Evolutionary conservation across 2,329 filamentous ascomycete species (phyloP).

Genomic region (Neocatenulostroma microsporum): DNA sequence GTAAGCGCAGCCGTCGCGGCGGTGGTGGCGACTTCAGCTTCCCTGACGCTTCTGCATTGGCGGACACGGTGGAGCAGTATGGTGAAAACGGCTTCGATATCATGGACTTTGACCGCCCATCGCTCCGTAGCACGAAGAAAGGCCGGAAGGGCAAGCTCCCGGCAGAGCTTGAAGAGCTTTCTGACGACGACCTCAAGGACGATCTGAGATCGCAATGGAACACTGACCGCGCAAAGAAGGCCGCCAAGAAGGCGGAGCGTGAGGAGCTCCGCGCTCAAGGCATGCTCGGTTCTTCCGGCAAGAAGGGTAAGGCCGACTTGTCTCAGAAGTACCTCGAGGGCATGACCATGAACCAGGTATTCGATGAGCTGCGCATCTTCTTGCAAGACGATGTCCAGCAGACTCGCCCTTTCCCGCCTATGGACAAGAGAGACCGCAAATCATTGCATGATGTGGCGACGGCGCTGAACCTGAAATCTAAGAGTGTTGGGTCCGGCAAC

Average conservation of each 20-base stretch:
- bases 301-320: slow-evolving; percentile 42
- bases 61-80: slow-evolving; percentile 53
- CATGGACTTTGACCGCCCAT: slow-evolving; percentile 72
- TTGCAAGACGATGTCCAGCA: slow-evolving; percentile 54
- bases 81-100: slow-evolving; percentile 70
- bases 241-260: slow-evolving; percentile 40
- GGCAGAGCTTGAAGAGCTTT: slow-evolving; percentile 31
- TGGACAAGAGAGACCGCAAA: slow-evolving; percentile 71
- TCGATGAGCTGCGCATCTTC: slow-evolving; percentile 65
- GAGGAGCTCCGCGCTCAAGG: slow-evolving; percentile 40
- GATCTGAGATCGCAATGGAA: slow-evolving; percentile 36
- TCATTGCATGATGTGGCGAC: slow-evolving; percentile 71
- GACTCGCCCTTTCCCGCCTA: slow-evolving; percentile 70
- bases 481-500: slow-evolving; percentile 67
- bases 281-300: slow-evolving; percentile 29
- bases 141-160: slow-evolving; percentile 45
- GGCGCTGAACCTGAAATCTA: slow-evolving; percentile 70
- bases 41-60: slow-evolving; percentile 49
- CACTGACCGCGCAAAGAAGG: slow-evolving; percentile 40
- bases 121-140: slow-evolving; percentile 58
- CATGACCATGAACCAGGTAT: slow-evolving; percentile 62
- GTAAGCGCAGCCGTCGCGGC: slow-evolving; percentile 6
- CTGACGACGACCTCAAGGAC: slow-evolving; percentile 38
- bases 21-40: slow-evolving; percentile 33
- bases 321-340: slow-evolving; percentile 65